Percentiles rank a stretch among this genome's conserved stretches.
These are phyloP conservation scores for Amanita subjunquillea DNA, from an alignment of 768 basidiomycete genomes.

Conservation along the genomic window DNA sequence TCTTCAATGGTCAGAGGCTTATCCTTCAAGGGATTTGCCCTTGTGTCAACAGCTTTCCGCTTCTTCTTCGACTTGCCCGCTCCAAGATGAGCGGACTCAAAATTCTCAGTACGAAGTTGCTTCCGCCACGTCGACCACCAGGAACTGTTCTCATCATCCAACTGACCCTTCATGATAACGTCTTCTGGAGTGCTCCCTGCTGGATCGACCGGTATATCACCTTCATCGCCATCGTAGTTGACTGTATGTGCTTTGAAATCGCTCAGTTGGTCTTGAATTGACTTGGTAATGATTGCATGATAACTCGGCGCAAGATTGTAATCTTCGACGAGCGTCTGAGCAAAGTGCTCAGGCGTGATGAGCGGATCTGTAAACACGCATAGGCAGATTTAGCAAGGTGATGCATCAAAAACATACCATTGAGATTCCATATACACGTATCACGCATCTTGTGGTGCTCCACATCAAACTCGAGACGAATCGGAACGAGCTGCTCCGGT, in stretches of 20 bases:
- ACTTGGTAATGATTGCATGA: conserved; percentile 59
- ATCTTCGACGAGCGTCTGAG: conserved; percentile 86
- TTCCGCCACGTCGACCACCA: conserved; percentile 76
- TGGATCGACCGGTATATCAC: conserved; percentile 16
- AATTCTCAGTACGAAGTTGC: conserved; percentile 29
- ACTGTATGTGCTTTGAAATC: conserved; percentile 66
- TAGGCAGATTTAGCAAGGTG: neutral
- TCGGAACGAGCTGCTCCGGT: conserved; percentile 82
- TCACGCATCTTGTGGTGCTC: conserved; percentile 92
- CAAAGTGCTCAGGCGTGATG: conserved; percentile 85
- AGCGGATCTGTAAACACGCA: conserved; percentile 53
- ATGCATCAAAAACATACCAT: conserved; percentile 45
- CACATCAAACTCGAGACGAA: conserved; percentile 93
- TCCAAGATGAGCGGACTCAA: conserved; percentile 13
- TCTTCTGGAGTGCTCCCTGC: conserved; percentile 9
- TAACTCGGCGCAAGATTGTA: conserved; percentile 64
- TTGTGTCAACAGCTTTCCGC: conserved; percentile 18
- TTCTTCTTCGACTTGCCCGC: conserved; percentile 12
- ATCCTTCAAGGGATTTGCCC: conserved; percentile 23
- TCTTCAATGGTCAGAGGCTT: conserved; percentile 47
- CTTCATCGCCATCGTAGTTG: conserved; percentile 39
- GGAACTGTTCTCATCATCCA: conserved; percentile 37
- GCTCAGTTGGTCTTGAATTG: conserved; percentile 81
- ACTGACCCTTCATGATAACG: conserved; percentile 21
- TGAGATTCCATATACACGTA: conserved; percentile 95